Evolutionary conservation across 495 filamentous ascomycete genomes (phyloP).

Genomic region (Trichocladium uniseriatum): DNA sequence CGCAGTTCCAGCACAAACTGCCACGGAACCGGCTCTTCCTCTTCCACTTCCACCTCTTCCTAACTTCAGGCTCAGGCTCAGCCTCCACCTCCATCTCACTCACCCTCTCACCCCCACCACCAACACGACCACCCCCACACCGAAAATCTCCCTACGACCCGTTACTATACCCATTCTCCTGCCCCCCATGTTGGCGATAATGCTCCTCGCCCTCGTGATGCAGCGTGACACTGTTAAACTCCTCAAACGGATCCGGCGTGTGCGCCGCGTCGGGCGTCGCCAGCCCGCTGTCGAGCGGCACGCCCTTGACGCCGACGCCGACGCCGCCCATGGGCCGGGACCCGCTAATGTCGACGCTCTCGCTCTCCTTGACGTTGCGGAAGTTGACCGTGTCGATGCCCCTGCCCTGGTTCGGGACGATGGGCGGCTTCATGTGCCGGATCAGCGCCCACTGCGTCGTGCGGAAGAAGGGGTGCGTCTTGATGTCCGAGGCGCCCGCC

Average conservation of each 20-base stretch:
- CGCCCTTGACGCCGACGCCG: constrained; percentile 52
- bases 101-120: too few relatives aligned
- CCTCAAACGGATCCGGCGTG: constrained; percentile 88
- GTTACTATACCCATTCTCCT: too few relatives aligned
- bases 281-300: constrained; percentile 74
- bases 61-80: too few relatives aligned
- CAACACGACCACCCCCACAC: too few relatives aligned
- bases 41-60: too few relatives aligned
- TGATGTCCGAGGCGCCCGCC: constrained; percentile 93
- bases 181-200: too few relatives aligned
- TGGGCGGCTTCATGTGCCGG: constrained; percentile 96
- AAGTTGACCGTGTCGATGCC: constrained; percentile 94
- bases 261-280: constrained; percentile 81
- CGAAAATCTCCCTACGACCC: too few relatives aligned
- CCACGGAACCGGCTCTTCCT: too few relatives aligned
- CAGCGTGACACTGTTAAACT: constrained; percentile 96
- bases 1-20: too few relatives aligned
- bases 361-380: constrained; percentile 93
- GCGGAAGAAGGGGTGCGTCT: constrained; percentile 92
- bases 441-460: constrained; percentile 94
- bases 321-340: constrained; percentile 34
- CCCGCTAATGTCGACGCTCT: constrained; percentile 83
- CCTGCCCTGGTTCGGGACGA: constrained; percentile 86
- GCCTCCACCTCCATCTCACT: too few relatives aligned
- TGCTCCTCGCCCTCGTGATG: constrained; percentile 85